Base-by-base conservation (phyloP, 2,329 filamentous ascomycete genomes). In the Arthrocladium fulminans region DNA sequence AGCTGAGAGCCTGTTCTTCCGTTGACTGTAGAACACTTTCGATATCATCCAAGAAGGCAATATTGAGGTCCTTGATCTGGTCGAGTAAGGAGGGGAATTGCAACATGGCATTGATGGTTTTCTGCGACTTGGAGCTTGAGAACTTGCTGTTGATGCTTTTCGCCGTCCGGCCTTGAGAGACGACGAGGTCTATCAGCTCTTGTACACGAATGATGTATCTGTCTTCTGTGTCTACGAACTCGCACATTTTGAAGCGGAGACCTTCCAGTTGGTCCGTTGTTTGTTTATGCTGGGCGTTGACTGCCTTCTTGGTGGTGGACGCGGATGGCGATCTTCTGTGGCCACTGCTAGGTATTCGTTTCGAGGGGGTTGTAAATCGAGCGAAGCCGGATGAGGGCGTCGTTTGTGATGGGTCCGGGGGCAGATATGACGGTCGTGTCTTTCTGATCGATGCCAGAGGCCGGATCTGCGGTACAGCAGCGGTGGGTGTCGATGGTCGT, bases 221-320 rank as follows among this genome's bases (percentile, higher is more conserved):
- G 63, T 92, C 88, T 65, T 98, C 92, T 0, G 92, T 98, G 60
- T 94, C 86, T 27, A 96, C 79, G 51, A 97, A 70, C 65, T 98
- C 92, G 51, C 80, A 82, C 74, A 98, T 82, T 65, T 95, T 90
- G 66, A 89, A 84, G 34, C 89, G 81, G 56, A 96, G 71, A 45
- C 85, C 84, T 57, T 88, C 77, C 61, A 94, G 94, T 61, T 96
- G 87, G 5, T 89, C 85, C 60, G 86, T 88, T 4, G 89, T 96
- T 2, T 90, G 88, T 61, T 83, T 84, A 25, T 87, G 84, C 0
- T 89, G 95, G 1, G 90, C 90, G 44, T 96, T 66, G 62, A 96
- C 95, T 23, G 90, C 80, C 49, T 84, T 51, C 10, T 34, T 44
- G 38, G 49, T 47, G 2, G 49, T 52, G 3, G 56, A 52, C 8